These are phyloP conservation scores for Flaveria linearis DNA, from an alignment of 129 eudicot genomes.

Conservation along the genomic window DNA sequence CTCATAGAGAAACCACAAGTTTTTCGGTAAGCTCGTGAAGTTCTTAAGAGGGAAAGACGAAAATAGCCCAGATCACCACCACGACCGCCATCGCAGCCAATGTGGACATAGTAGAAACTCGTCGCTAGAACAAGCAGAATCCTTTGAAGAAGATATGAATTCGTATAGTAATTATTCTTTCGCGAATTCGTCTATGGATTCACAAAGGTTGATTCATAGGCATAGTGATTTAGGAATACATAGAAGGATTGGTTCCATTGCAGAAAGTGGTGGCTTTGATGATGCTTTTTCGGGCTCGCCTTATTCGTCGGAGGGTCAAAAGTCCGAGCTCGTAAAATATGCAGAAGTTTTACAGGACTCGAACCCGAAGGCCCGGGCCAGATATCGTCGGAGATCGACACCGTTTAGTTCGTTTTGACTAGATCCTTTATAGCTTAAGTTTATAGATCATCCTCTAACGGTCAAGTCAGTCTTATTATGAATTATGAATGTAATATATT, in stretches of 20 bases:
- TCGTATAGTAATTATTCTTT: constrained; percentile 35
- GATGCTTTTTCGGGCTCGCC: constrained; percentile 21
- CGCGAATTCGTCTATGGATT: constrained; percentile 44
- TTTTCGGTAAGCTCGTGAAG: constrained; percentile 56
- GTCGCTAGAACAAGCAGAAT: constrained; percentile 32
- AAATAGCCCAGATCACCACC: not conserved
- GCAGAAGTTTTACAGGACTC: constrained; percentile 57
- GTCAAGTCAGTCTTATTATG: too few relatives aligned
- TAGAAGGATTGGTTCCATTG: constrained; percentile 38
- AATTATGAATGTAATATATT: too few relatives aligned
- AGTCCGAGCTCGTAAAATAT: constrained; percentile 53
- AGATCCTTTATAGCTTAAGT: not conserved
- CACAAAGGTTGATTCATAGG: constrained; percentile 35
- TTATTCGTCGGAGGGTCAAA: constrained; percentile 33
- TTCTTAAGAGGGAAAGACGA: constrained; percentile 52
- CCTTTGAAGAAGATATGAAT: constrained; percentile 35
- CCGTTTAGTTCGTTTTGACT: constrained; percentile 47
- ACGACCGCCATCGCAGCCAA: constrained; percentile 16
- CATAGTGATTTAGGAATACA: constrained; percentile 37
- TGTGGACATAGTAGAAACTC: constrained; percentile 36
- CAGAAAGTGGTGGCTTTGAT: constrained; percentile 30
- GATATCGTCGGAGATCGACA: constrained; percentile 50
- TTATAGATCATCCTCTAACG: too few relatives aligned
- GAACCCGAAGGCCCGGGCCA: constrained; percentile 17
- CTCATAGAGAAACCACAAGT: constrained; percentile 41